Percentiles rank a stretch among this genome's conserved stretches.
These are phyloP conservation scores for Friedmanniomyces simplex DNA, from an alignment of 495 filamentous ascomycete genomes.

Conservation along the genomic window DNA sequence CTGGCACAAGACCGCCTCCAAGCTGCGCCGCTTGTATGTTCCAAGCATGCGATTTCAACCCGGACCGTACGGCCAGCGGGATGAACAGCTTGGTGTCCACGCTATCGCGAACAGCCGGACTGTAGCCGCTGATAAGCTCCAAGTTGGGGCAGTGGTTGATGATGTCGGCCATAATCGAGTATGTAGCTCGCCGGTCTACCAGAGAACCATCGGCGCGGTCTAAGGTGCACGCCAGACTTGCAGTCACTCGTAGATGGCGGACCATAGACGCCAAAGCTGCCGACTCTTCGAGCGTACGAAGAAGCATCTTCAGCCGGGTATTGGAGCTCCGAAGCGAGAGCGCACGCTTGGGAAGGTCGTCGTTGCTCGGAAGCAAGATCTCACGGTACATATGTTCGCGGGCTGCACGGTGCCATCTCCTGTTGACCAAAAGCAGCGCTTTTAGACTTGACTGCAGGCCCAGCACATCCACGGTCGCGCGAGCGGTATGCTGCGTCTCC, in stretches of 20 bases:
- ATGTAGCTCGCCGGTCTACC: slow-evolving; percentile 46
- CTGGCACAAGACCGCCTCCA: slow-evolving; percentile 5
- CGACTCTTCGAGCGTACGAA: slow-evolving; percentile 63
- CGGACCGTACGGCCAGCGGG: slow-evolving; percentile 64
- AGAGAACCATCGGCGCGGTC: slow-evolving; percentile 29
- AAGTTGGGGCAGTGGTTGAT: slow-evolving; percentile 83
- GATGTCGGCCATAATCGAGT: slow-evolving; percentile 64
- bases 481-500: slow-evolving; percentile 36
- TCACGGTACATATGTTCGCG: slow-evolving; percentile 48
- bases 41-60: slow-evolving; percentile 73
- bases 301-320: slow-evolving; percentile 60
- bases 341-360: slow-evolving; percentile 49
- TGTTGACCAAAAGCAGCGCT: slow-evolving; percentile 53
- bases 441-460: slow-evolving; percentile 71
- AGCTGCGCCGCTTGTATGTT: slow-evolving; percentile 44
- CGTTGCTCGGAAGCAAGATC: slow-evolving; percentile 58
- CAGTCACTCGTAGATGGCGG: slow-evolving; percentile 61
- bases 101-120: slow-evolving; percentile 34
- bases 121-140: slow-evolving; percentile 58
- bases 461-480: slow-evolving; percentile 49
- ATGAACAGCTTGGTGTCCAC: slow-evolving; percentile 65
- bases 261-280: slow-evolving; percentile 63
- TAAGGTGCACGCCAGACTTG: slow-evolving; percentile 36
- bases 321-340: slow-evolving; percentile 57
- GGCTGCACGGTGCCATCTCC: slow-evolving; percentile 58